Evolutionary conservation across 2,329 filamentous ascomycete species (phyloP).

Genomic region (Mycocentrospora acerina): DNA sequence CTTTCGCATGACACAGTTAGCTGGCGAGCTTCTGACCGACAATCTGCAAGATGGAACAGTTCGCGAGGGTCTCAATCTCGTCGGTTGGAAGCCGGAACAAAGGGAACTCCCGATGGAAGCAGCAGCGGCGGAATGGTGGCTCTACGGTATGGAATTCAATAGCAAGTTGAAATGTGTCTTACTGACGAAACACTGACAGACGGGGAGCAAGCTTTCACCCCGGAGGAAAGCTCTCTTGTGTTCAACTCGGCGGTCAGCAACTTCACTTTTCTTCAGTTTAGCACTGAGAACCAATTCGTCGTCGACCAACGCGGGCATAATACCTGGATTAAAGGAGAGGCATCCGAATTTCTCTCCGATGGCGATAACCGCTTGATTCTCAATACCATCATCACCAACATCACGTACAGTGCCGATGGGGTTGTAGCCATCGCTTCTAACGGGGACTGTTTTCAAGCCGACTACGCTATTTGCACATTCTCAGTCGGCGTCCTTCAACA

Average conservation of each 20-base stretch:
- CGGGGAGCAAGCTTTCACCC: slow-evolving; percentile 60
- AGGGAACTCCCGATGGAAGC: slow-evolving; percentile 59
- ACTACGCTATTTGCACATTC: slow-evolving; percentile 67
- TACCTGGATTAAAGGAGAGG: slow-evolving; percentile 58
- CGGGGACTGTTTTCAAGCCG: slow-evolving; percentile 59
- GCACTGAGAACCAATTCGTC: slow-evolving; percentile 63
- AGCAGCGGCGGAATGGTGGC: slow-evolving; percentile 66
- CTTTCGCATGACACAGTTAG: slow-evolving; percentile 50
- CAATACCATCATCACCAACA: slow-evolving; percentile 58
- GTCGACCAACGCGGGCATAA: slow-evolving; percentile 64
- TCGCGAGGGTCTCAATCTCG: slow-evolving; percentile 59
- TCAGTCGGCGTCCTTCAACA: slow-evolving; percentile 69
- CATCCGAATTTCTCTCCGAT: slow-evolving; percentile 56
- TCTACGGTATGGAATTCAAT: no score
- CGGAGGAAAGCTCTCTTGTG: slow-evolving; percentile 57
- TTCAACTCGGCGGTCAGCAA: slow-evolving; percentile 61
- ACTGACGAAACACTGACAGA: no score
- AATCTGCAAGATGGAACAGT: slow-evolving; percentile 64
- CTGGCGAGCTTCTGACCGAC: slow-evolving; percentile 58
- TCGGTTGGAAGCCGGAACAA: slow-evolving; percentile 62
- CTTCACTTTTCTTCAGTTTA: slow-evolving; percentile 63
- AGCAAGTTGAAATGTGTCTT: no score
- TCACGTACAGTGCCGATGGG: slow-evolving; percentile 55
- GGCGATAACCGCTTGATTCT: slow-evolving; percentile 61
- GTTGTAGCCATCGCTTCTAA: slow-evolving; percentile 57